These are phyloP conservation scores for Yamadazyma atmosphaerica DNA, from an alignment of 1,139 yeast species.

Conservation along the genomic window DNA sequence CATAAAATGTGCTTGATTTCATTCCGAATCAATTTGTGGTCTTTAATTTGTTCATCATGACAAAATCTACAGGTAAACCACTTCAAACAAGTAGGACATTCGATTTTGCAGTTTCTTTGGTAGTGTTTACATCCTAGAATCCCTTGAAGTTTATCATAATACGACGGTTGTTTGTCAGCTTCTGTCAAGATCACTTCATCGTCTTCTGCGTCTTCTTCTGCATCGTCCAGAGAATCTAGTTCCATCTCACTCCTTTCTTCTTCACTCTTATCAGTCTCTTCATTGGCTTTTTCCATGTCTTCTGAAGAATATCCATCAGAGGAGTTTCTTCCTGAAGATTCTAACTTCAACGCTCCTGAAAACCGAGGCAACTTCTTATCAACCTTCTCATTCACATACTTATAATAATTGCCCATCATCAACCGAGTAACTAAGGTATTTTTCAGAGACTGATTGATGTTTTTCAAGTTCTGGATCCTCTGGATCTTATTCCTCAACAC, in stretches of 20 bases:
- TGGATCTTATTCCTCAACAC: constrained; percentile 59
- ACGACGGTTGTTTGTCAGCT: constrained; percentile 53
- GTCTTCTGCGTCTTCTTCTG: constrained; percentile 14
- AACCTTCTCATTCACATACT: constrained; percentile 39
- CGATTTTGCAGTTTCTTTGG: constrained; percentile 78
- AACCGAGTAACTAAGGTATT: constrained; percentile 66
- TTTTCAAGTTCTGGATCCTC: constrained; percentile 48
- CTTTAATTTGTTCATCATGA: constrained; percentile 61
- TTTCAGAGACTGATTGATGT: constrained; percentile 53
- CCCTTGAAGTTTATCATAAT: constrained; percentile 34
- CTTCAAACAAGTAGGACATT: constrained; percentile 69
- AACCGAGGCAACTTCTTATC: constrained; percentile 10
- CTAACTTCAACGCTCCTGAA: constrained; percentile 12
- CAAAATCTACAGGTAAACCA: constrained; percentile 88
- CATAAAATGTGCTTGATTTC: constrained; percentile 73
- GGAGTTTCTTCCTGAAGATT: not conserved
- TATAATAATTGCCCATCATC: constrained; percentile 73
- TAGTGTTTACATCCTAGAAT: constrained; percentile 81
- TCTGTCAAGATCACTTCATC: constrained; percentile 46
- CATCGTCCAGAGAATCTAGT: constrained; percentile 6
- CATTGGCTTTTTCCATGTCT: not conserved
- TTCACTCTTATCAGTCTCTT: constrained; percentile 1
- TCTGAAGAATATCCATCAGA: constrained; percentile 1
- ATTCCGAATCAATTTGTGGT: constrained; percentile 64
- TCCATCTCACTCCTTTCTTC: constrained; percentile 13